Evolutionary conservation across 1,284 basidiomycete species (phyloP), one percentile per base, ranked within the genome.

Genomic region (Athelia sp.): DNA sequence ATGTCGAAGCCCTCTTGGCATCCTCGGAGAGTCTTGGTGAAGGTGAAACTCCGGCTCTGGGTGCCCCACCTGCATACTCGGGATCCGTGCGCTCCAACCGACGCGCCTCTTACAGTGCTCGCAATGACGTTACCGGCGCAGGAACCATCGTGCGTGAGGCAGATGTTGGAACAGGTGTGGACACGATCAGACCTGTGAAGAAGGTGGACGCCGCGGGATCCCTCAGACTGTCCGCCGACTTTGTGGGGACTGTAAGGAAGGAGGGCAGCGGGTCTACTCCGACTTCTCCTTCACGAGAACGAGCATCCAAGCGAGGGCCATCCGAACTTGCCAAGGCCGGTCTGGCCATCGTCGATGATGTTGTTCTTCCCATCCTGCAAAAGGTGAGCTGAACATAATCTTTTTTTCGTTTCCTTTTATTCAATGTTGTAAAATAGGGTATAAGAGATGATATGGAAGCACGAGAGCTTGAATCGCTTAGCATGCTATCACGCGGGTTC

Each of bases 161-260:
- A 4, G 92, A 95, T 66, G 66, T 96, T 8, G 92, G 91, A 4
- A 87, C 76, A 51, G 92, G 92, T 1, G 75, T 90, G 43, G 90
- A 90, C 58, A 96, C 93, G 1, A 90, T 97, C 58, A 79, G 93
- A 50, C 94, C 94, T 0, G 85, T 96, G 54, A 95, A 95, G 74
- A 92, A 91, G 61, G 84, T 95, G 19, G 92, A 97, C 62, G 78
- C 85, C 1, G 73, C 77, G 3, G 83, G 85, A 11, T 92, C 90
- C 1, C 68, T 93, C n/a, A 74, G 84, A 51, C 64, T 91, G 34
- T 93, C 91, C 4, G 75, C 82, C 17, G 91, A 91, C 56, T 94
- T 80, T 62, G 83, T 94, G 21, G 92, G 90, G 18, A 86, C 75
- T 54, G 62, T 82, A 50, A 73, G 84, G 50, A 76, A 74, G 59